phyloP scores from a whole-genome alignment of 2,329 filamentous ascomycete species.

The Penicillium sp. region DNA sequence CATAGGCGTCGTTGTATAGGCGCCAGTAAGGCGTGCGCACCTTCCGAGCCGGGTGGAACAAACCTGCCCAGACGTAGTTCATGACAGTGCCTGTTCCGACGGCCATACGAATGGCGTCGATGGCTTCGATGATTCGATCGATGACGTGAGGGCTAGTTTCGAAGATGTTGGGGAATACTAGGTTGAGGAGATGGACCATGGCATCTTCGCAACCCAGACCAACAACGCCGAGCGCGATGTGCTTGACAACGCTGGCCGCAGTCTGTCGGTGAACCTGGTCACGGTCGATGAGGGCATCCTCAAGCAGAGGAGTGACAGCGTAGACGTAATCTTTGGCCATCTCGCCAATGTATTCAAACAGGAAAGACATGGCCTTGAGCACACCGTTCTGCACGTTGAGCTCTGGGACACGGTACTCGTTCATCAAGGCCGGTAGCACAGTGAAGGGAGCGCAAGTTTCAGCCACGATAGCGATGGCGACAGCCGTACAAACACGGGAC shows the following conservation, averaged over 20 bases:
- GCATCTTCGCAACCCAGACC: slow-evolving; percentile 97
- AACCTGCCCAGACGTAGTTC: slow-evolving; percentile 97
- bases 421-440: slow-evolving; percentile 97
- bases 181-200: slow-evolving; percentile 95
- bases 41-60: slow-evolving; percentile 96
- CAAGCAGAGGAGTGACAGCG: slow-evolving; percentile 90
- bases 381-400: slow-evolving; percentile 99
- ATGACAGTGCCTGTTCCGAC: slow-evolving; percentile 90
- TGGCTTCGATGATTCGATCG: slow-evolving; percentile 94
- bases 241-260: slow-evolving; percentile 94
- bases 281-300: slow-evolving; percentile 95
- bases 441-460: slow-evolving; percentile 99
- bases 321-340: slow-evolving; percentile 99
- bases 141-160: slow-evolving; percentile 98
- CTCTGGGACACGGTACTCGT: slow-evolving; percentile 97
- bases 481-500: slow-evolving; percentile 96
- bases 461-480: slow-evolving; percentile 96
- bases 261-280: slow-evolving; percentile 98
- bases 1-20: slow-evolving; percentile 95
- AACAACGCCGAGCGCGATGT: slow-evolving; percentile 95
- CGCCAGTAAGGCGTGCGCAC: slow-evolving; percentile 95
- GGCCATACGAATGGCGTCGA: slow-evolving; percentile 92
- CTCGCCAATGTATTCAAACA: slow-evolving; percentile 99
- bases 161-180: slow-evolving; percentile 95
- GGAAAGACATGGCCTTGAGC: slow-evolving; percentile 92